Evolutionary conservation across 2,329 filamentous ascomycete genomes (phyloP), one percentile per base, ranked within the genome.

Genomic region (Diaporthe velutina): DNA sequence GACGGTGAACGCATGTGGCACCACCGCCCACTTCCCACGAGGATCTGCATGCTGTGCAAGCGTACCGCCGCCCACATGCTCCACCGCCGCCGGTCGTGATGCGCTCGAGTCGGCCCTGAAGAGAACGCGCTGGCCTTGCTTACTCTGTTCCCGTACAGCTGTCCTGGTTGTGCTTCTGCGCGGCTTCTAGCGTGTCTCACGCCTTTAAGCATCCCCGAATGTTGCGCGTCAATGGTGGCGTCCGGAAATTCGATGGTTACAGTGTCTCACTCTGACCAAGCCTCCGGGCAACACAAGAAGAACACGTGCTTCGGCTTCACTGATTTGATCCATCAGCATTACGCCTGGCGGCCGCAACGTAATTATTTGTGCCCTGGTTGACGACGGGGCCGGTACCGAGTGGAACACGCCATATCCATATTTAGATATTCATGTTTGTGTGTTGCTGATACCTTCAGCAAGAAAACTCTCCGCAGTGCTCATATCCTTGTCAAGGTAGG

Each of bases 21-120:
- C 64, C 45, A 17, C 13, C 28, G 64, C 64, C 64, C 64, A 68
- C 64, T 54, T 54, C 5, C 64, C 64, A 28, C 33, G 45, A 28
- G 40, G 64, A 68, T 68, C 48, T 54, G 48, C 64, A 68, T 40
- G 45, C 48, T 13, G 64, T 68, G 64, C 64, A 33, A 25, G 33
- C 64, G 7, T 54, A 17, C 33, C 12, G 64, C 48, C 48, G 48
- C 48, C 33, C 45, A 68, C 33, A 52, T 28, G 15, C 45, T 67
- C 64, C 64, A 52, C 64, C 6, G 12, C 19, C 12, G 33, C n/a
- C 30, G 30, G 13, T 19, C n/a, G 40, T 48, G 19, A 52, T 25
- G 13, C 30, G 17, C 30, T 28, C 30, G 13, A 19, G 45, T 67
- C 22, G 7, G 22, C 13, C 30, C 42, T 67, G 22, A 25, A 3